Conservation (phyloP, 1,284 basidiomycete species). For the Cutaneotrichosporon arboriforme region DNA sequence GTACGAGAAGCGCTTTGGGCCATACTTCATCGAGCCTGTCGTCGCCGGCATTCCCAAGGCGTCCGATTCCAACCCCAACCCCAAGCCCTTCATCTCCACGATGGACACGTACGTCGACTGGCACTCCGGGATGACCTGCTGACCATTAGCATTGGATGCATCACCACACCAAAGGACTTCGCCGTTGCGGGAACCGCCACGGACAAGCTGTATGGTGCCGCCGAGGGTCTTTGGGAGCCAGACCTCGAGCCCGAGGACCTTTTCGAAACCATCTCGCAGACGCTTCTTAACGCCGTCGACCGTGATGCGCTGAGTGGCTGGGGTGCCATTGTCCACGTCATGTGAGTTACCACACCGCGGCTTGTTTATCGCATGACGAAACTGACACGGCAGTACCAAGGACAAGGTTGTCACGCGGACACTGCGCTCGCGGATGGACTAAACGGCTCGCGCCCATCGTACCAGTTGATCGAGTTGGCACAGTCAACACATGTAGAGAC, state of each 20-base stretch:
- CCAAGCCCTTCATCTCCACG: conserved; percentile 91
- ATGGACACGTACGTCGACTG: conserved; percentile 63
- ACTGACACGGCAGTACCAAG: conserved; percentile 60
- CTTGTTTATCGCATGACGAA: not conserved
- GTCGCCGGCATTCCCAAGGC: conserved; percentile 76
- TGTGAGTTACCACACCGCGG: conserved; percentile 58
- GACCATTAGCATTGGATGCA: conserved; percentile 67
- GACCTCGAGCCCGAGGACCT: conserved; percentile 87
- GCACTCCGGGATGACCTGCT: not conserved
- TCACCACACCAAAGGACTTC: conserved; percentile 64
- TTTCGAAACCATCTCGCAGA: conserved; percentile 98
- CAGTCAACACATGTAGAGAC: conserved; percentile 17
- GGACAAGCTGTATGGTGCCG: conserved; percentile 91
- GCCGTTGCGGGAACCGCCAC: conserved; percentile 93
- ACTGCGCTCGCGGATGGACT: conserved; percentile 88
- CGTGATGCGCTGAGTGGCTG: conserved; percentile 95
- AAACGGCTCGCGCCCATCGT: conserved; percentile 22
- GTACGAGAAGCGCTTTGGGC: conserved; percentile 93
- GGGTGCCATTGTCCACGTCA: conserved; percentile 91
- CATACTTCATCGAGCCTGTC: conserved; percentile 96
- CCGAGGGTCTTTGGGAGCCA: conserved; percentile 97
- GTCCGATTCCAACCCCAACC: conserved; percentile 58
- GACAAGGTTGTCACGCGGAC: conserved; percentile 79
- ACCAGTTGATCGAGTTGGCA: not conserved
- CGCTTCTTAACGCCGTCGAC: conserved; percentile 89